Conservation (phyloP, 352 stramenopile genomes). For the Nothophytophthora sp. region DNA sequence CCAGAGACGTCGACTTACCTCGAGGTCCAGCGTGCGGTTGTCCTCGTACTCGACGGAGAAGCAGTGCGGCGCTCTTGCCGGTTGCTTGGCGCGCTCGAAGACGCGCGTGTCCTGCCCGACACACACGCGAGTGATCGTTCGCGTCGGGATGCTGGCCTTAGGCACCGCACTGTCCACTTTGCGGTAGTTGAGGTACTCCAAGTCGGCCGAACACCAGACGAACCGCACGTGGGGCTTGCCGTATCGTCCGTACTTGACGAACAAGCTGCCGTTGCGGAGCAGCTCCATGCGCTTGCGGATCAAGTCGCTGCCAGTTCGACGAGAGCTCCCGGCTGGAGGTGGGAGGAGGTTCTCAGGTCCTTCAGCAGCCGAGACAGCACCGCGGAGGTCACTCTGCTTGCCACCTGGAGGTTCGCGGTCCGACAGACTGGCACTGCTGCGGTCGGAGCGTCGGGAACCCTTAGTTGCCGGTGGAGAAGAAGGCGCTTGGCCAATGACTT, state of each 20-base stretch:
- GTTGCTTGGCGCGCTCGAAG: constrained; percentile 65
- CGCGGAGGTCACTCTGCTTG: constrained; percentile 13
- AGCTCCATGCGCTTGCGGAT: constrained; percentile 74
- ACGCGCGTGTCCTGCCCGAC: constrained; percentile 59
- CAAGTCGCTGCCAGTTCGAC: constrained; percentile 45
- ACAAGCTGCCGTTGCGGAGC: constrained; percentile 68
- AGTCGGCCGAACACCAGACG: constrained; percentile 74
- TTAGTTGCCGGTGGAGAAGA: background rate
- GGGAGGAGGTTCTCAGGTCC: background rate
- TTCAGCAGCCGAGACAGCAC: constrained; percentile 7
- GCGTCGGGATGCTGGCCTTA: constrained; percentile 67
- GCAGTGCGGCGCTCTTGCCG: constrained; percentile 49
- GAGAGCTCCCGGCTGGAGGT: constrained; percentile 4
- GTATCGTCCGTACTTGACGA: constrained; percentile 79
- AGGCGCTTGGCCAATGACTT: background rate
- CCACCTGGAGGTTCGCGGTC: constrained; percentile 1
- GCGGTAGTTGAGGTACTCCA: constrained; percentile 80
- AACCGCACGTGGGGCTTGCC: constrained; percentile 80
- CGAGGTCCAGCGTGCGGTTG: constrained; percentile 65
- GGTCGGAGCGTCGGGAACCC: constrained; percentile 11
- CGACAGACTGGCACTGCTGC: constrained; percentile 15
- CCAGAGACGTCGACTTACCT: no score
- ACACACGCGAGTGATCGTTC: constrained; percentile 38
- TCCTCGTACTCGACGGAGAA: constrained; percentile 85
- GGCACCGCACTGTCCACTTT: constrained; percentile 40